A percentile compares a stretch with the other conserved stretches of the same genome.
Conservation (phyloP, 352 stramenopile genomes). For the Elongisporangium senticosum region DNA sequence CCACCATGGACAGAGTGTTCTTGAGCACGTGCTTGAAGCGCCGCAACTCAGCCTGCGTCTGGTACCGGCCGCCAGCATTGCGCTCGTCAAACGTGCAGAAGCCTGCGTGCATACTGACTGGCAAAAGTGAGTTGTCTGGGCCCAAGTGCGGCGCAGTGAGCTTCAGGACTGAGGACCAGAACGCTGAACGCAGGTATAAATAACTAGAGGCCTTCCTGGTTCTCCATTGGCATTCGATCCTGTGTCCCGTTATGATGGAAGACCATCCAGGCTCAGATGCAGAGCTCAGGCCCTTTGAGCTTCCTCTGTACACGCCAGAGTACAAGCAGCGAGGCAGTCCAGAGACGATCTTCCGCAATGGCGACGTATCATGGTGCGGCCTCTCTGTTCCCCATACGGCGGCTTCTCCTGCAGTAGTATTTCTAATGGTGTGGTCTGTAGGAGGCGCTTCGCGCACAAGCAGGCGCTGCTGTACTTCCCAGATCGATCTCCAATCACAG, state of each 20-base stretch:
- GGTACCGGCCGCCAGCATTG: conserved; percentile 63
- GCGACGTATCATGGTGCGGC: conserved; percentile 16
- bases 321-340: conserved; percentile 20
- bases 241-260: conserved; percentile 1
- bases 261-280: conserved; percentile 1
- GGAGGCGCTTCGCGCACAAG: conserved; percentile 26
- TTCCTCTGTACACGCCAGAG: conserved; percentile 29
- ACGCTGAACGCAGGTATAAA: conserved; percentile 5
- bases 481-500: conserved; percentile 24
- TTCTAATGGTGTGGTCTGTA: conserved; percentile 1
- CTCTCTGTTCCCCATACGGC: not conserved
- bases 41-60: conserved; percentile 70
- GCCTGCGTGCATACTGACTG: conserved; percentile 36
- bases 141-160: conserved; percentile 34
- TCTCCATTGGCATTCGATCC: not conserved
- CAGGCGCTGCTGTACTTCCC: conserved; percentile 45
- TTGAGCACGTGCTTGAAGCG: conserved; percentile 71
- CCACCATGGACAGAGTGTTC: conserved; percentile 37
- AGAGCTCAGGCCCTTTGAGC: conserved; percentile 17
- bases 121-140: no score
- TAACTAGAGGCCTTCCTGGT: not conserved
- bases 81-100: conserved; percentile 78
- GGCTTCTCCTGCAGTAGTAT: not conserved
- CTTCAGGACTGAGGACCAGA: not conserved
- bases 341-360: conserved; percentile 12